Conservation (phyloP, 371 early-diverging fungal genomes). For the Mucor sp. region DNA sequence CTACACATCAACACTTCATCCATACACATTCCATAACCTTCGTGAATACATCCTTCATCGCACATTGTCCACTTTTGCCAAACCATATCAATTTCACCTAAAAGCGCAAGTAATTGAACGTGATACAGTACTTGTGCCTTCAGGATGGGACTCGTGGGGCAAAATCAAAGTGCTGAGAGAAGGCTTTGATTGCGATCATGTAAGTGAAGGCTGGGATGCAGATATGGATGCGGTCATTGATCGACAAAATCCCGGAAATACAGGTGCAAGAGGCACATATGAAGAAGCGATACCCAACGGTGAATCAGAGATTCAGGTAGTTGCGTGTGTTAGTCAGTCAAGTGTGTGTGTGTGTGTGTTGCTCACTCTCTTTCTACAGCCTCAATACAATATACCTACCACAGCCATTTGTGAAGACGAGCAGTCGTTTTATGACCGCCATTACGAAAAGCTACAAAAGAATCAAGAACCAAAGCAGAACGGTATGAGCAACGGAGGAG, state of each 20-base stretch:
- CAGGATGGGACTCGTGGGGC: constrained; percentile 94
- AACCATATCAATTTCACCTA: constrained; percentile 59
- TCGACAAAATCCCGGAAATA: constrained; percentile 35
- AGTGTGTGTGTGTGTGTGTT: background rate
- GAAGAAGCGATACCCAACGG: constrained; percentile 49
- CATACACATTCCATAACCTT: constrained; percentile 75
- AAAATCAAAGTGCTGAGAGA: constrained; percentile 83
- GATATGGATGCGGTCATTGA: constrained; percentile 51
- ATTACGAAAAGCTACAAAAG: constrained; percentile 69
- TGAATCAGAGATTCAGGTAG: constrained; percentile 45
- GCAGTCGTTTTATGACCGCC: constrained; percentile 81
- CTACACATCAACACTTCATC: constrained; percentile 84
- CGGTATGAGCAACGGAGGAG: constrained; percentile 24
- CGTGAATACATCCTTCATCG: constrained; percentile 86
- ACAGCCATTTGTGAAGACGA: constrained; percentile 80
- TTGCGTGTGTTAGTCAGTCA: no score
- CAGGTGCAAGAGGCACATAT: constrained; percentile 44
- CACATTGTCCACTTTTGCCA: constrained; percentile 53
- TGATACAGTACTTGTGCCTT: constrained; percentile 85
- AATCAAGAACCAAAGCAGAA: constrained; percentile 23
- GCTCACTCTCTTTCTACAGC: constrained; percentile 15
- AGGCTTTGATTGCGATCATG: constrained; percentile 74
- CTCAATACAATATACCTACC: constrained; percentile 39
- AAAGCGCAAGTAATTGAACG: constrained; percentile 88
- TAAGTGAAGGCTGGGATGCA: constrained; percentile 64